phyloP scores from a whole-genome alignment of 2,329 filamentous ascomycete species.

The Macrophomina tecta region DNA sequence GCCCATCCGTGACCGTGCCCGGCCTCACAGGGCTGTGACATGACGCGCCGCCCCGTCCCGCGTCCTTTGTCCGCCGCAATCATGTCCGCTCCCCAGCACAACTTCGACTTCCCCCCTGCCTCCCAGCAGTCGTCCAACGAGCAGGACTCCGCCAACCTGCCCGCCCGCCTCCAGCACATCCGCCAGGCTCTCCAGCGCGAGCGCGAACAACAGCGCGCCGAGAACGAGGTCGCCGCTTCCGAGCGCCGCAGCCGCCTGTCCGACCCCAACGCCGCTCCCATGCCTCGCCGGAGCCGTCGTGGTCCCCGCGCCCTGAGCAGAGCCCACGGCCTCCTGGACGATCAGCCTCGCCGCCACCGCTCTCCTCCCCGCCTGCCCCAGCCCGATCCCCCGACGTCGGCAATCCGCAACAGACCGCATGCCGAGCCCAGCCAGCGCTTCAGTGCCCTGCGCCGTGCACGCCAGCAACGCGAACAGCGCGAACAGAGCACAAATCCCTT shows the following conservation, averaged over 20 bases:
- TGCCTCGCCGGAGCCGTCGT: constrained; percentile 26
- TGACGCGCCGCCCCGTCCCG: constrained; percentile 19
- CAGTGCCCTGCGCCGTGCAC: constrained; percentile 36
- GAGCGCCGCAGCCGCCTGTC: constrained; percentile 16
- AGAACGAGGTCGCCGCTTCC: constrained; percentile 30
- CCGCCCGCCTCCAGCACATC: constrained; percentile 40
- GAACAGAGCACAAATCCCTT: constrained; percentile 34
- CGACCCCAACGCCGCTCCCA: constrained; percentile 10
- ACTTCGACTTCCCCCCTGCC: constrained; percentile 55
- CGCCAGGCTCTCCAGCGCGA: constrained; percentile 43
- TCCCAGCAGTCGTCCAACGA: constrained; percentile 28
- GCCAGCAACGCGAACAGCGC: constrained; percentile 38
- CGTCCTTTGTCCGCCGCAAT: constrained; percentile 33
- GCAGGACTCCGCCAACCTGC: constrained; percentile 23
- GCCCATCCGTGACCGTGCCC: neutral
- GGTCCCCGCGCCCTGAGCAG: constrained; percentile 11
- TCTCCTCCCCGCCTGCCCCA: constrained; percentile 6
- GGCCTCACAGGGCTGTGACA: constrained; percentile 7
- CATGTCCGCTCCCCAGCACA: constrained; percentile 39
- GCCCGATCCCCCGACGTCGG: constrained; percentile 22
- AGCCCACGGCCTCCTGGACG: constrained; percentile 3
- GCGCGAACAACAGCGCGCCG: constrained; percentile 37
- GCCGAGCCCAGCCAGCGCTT: constrained; percentile 45
- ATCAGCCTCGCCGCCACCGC: constrained; percentile 7
- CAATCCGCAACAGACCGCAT: constrained; percentile 34